Evolutionary conservation across 2,329 filamentous ascomycete species (phyloP).

Genomic region (Diplocarpon rosae): DNA sequence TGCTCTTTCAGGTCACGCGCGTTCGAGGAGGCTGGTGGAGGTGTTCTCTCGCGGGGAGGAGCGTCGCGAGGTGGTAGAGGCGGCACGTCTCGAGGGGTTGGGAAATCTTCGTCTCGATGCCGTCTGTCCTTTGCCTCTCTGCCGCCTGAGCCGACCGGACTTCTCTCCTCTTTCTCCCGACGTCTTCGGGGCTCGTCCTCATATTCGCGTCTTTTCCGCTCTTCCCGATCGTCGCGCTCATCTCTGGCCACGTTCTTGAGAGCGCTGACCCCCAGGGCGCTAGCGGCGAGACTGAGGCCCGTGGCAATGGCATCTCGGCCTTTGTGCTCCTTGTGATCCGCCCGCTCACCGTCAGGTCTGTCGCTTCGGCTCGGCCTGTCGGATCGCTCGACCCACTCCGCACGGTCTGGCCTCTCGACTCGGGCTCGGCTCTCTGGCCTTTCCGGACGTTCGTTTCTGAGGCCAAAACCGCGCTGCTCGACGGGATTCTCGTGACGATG

Average conservation of each 20-base stretch:
- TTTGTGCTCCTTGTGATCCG: slow-evolving; percentile 18
- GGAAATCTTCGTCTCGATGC: slow-evolving; percentile 15
- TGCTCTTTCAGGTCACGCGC: slow-evolving; percentile 38
- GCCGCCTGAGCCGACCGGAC: slow-evolving; percentile 15
- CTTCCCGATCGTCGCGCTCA: slow-evolving; percentile 19
- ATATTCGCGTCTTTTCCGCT: slow-evolving; percentile 19
- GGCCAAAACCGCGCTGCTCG: slow-evolving; percentile 22
- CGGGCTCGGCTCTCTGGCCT: slow-evolving; percentile 13
- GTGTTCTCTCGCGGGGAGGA: slow-evolving; percentile 3
- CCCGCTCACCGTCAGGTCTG: slow-evolving; percentile 6
- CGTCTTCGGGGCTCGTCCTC: slow-evolving; percentile 23
- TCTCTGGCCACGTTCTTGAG: slow-evolving; percentile 22
- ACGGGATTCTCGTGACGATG: slow-evolving; percentile 22
- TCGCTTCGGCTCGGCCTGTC: slow-evolving; percentile 7
- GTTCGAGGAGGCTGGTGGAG: slow-evolving; percentile 11
- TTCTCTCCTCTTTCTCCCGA: slow-evolving; percentile 18
- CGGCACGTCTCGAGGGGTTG: slow-evolving; percentile 10
- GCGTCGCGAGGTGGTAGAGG: slow-evolving; percentile 10
- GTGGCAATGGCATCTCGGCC: slow-evolving; percentile 24
- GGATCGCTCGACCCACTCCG: slow-evolving; percentile 7
- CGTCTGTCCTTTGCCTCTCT: slow-evolving; percentile 19
- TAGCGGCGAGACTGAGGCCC: slow-evolving; percentile 25
- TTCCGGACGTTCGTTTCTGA: slow-evolving; percentile 10
- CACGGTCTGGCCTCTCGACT: slow-evolving; percentile 8
- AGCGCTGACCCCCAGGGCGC: slow-evolving; percentile 25